Base-by-base conservation (phyloP, 495 filamentous ascomycete genomes). In the Evernia prunastri region DNA sequence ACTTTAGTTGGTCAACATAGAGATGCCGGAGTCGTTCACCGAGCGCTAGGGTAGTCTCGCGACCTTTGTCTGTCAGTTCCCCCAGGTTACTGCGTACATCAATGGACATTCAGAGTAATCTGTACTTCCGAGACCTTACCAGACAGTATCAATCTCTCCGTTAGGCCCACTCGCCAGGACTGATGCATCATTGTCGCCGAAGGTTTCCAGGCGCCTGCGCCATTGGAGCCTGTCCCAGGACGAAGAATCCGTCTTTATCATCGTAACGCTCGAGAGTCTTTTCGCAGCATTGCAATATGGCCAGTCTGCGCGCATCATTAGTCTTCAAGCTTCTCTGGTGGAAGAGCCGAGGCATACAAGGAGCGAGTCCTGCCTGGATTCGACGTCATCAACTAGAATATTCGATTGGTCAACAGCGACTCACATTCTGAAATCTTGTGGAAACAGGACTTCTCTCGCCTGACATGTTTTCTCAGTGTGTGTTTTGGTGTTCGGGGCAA, bases 1-100 rank as follows among this genome's bases (percentile, higher is more conserved):
- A 98, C 4, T 81, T 76, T 3, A 98, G 82, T 66, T 93, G 91
- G 66, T 96, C 85, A 59, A 97, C 86, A 72, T 97, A 98, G 18
- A 97, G 86, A 64, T 83, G 77, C 51, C 94, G 84, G 33, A 96
- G 77, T 29, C 94, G 86, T 57, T 84, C 74, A 18, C 94, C 94
- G 0, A 98, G 82, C 15, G 84, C 82, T 65, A 87, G 87, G 3
- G 94, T 97, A 1, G 90, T 95, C 70, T 89, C 81, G 2, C 94
- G 84, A 39, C 94, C 94, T 63, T 78, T 82, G 73, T 97, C 91
- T 31, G 94, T 97, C 58, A 98, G 79, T 77, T 93, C 88, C 53
- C 94, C 94, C 66, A 90, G 83, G 67, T 91, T 84, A 70, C 84
- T 86, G 62, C 62, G 37, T 18, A 35, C n/a, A 31, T 59, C 49